phyloP scores from a whole-genome alignment of 345 rosid genomes.

The Lepidium didymum region DNA sequence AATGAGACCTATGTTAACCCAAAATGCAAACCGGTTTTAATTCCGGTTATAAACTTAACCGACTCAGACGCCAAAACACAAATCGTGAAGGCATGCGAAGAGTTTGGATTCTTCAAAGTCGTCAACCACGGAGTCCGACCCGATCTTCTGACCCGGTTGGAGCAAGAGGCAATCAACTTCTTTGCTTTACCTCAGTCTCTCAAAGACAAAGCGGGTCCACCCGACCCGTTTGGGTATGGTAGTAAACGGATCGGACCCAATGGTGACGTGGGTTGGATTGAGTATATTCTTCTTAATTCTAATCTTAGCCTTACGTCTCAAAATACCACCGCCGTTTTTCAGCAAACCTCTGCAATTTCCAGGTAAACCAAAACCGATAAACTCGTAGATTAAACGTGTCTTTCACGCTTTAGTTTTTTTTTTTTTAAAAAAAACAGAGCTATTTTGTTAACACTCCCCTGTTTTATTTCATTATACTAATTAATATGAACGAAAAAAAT shows the following conservation, averaged over 20 bases:
- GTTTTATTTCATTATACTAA: too few species aligned
- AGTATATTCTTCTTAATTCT: constrained; percentile 58
- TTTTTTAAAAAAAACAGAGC: not conserved
- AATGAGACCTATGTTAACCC: too few species aligned
- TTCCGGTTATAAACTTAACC: constrained; percentile 51
- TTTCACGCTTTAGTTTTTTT: not conserved
- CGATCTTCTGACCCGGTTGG: constrained; percentile 42
- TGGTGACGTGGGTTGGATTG: constrained; percentile 78
- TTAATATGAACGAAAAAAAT: too few species aligned
- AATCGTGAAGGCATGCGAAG: constrained; percentile 53
- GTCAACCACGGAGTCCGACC: constrained; percentile 58
- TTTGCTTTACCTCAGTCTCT: constrained; percentile 48
- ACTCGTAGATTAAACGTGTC: not conserved
- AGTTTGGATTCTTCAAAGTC: constrained; percentile 73
- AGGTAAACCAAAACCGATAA: constrained; percentile 29
- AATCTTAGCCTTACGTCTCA: constrained; percentile 23
- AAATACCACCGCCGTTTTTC: constrained; percentile 34
- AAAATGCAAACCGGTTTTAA: constrained; percentile 23
- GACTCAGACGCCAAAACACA: constrained; percentile 49
- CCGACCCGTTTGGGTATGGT: constrained; percentile 81
- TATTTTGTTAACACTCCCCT: too few species aligned
- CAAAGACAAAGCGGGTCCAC: constrained; percentile 60
- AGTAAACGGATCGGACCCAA: constrained; percentile 56
- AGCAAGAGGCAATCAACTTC: constrained; percentile 46
- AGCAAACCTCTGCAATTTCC: constrained; percentile 33